Evolutionary conservation across 306 rosid genomes (phyloP), one percentile per base, ranked within the genome.

Genomic region (Neltuma alba): DNA sequence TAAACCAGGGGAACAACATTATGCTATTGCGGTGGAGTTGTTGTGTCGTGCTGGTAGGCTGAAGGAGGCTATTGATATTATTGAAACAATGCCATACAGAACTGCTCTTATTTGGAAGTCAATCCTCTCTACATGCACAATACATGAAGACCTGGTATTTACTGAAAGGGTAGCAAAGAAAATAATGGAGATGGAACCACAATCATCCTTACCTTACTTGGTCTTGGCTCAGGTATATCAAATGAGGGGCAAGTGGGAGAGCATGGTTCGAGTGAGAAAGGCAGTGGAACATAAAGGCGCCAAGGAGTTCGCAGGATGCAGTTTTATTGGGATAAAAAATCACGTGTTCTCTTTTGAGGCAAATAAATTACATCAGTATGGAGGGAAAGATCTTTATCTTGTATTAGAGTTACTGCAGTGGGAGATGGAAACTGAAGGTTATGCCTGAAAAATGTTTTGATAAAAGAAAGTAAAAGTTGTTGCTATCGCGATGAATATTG

Each of bases 171-270:
- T 89, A 50, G 91, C 94, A 21, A 81, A 79, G 44, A 85, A 45
- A 85, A 82, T 92, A 86, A 86, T 89, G 75, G 88, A 86, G 81
- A 78, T 77, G 65, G 92, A 86, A 57, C 91, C 92, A 10, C 80
- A 83, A 3, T 83, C 86, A 70, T 64, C 85, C 70, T 72, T 92
- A 42, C 98, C 96, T 40, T 89, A 89, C 83, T 38, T 82, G 63
- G 90, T 88, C 42, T 78, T 90, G 82, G 91, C 90, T 70, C 84
- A 65, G 52, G 87, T 85, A 52, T 94, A 89, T 86, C 85, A 81
- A 69, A 82, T 85, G 83, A 86, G 87, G 75, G 93, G 92, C 60
- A 81, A 72, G 81, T 94, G 98, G 98, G 96, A 94, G 87, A 88
- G 93, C 75, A 72, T 81, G 72, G 82, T 92, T 83, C 88, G 91